Conservation (phyloP, 805 yeast species). For the Sugiyamaella americana region DNA sequence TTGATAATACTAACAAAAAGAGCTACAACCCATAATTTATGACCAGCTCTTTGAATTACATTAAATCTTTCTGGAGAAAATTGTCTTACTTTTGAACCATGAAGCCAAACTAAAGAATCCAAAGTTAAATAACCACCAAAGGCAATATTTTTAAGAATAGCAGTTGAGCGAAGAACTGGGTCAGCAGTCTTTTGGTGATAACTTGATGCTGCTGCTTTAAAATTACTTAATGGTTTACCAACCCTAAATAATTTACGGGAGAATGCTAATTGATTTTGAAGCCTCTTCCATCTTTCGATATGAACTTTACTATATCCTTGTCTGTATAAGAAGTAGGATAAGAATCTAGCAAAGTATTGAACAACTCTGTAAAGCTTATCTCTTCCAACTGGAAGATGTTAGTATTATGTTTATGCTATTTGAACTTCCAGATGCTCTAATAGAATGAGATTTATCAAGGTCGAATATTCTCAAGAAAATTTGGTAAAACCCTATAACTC, state of each 20-base stretch:
- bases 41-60: slow-evolving; percentile 44
- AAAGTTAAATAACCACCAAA: slow-evolving; percentile 32
- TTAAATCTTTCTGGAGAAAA: slow-evolving; percentile 21
- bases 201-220: slow-evolving; percentile 61
- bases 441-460: no score
- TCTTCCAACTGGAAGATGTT: slow-evolving; percentile 47
- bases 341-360: slow-evolving; percentile 74
- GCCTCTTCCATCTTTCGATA: slow-evolving; percentile 44
- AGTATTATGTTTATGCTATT: neutral
- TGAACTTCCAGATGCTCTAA: neutral
- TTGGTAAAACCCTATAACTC: neutral
- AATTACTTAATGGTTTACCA: slow-evolving; percentile 67
- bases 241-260: slow-evolving; percentile 80
- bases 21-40: slow-evolving; percentile 73
- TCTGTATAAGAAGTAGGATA: slow-evolving; percentile 54
- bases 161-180: slow-evolving; percentile 43
- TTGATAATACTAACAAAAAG: slow-evolving; percentile 56
- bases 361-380: slow-evolving; percentile 74
- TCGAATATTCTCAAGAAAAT: no score
- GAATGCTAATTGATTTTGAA: slow-evolving; percentile 58
- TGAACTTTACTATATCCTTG: slow-evolving; percentile 46
- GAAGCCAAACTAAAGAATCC: slow-evolving; percentile 32
- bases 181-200: slow-evolving; percentile 67
- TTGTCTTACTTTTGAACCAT: slow-evolving; percentile 31
- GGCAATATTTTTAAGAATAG: slow-evolving; percentile 32